These are phyloP conservation scores for Trichoderma lentiforme DNA, from an alignment of 2,329 filamentous ascomycete species.

Conservation along the genomic window DNA sequence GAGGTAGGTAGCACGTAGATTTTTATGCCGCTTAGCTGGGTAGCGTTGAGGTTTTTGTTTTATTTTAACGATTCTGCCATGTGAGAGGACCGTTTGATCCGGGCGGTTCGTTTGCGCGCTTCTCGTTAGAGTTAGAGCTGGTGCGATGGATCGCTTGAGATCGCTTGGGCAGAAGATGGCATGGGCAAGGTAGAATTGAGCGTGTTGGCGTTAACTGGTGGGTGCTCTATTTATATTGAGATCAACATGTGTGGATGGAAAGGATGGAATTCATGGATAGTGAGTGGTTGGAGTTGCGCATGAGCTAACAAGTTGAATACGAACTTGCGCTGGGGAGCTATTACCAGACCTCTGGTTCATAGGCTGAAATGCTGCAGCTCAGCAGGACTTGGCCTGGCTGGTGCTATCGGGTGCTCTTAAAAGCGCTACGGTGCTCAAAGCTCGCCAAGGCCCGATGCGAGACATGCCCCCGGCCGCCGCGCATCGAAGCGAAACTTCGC, in stretches of 20 bases:
- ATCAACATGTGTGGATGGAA: too few species aligned
- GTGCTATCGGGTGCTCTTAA: too few species aligned
- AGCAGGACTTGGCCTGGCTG: not conserved
- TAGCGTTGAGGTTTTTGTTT: not conserved
- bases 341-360: too few species aligned
- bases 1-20: not conserved
- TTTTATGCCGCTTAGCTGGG: not conserved
- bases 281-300: too few species aligned
- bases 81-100: not conserved
- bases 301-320: too few species aligned
- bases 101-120: not conserved
- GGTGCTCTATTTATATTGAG: too few species aligned
- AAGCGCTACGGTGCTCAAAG: not conserved
- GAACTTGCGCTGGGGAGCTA: too few species aligned
- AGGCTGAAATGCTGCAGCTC: not conserved
- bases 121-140: not conserved
- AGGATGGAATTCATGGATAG: too few species aligned
- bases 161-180: too few species aligned
- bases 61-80: not conserved
- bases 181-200: too few species aligned
- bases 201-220: too few species aligned
- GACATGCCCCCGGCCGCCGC: not conserved
- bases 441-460: not conserved
- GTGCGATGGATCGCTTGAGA: not conserved
- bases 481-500: not conserved